Evolutionary conservation across 176 grass and related monocot genomes (phyloP), one percentile per base, ranked within the genome.

Genomic region (Aegilops umbellulata): DNA sequence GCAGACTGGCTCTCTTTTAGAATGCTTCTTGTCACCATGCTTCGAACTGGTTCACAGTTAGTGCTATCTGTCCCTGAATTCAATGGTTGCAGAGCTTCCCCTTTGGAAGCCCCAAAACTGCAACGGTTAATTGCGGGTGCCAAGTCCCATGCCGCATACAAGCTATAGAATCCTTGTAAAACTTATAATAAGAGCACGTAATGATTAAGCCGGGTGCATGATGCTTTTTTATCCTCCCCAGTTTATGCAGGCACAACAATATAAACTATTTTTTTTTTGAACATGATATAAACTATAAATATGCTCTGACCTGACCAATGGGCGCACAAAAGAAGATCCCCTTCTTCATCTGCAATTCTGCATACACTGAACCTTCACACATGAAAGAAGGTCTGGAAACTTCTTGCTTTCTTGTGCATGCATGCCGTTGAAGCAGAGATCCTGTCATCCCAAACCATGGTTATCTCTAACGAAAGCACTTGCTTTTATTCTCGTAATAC

Each of bases 361-460:
- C 73, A 79, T 80, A 86, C 83, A 80, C 49, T 76, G 78, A 91
- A 83, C 81, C 79, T 89, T 86, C 83, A 46, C 83, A 80, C 69
- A 25, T 44, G 78, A 34, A 77, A 77, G 58, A 85, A 87, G 31
- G 61, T 34, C 31, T 76, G 34, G 67, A 81, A 17, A 35, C 25
- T 53, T 83, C 38, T 17, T 76, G 66, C 78, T 76, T 47, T 69
- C 42, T 80, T 87, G 68, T 84, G 65, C 86, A 75, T 87, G 63
- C 42, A 72, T 72, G 36, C 5, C 62, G 63, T 53, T 31, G 76
- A 74, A 87, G n/a, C 78, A 88, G 69, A 88, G 82, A 88, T 88
- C 60, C 51, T 87, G 89, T 87, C 71, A 61, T 83, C 81, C 24
- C 65, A 87, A 75, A 72, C 76, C 76, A 51, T 44, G 32, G 38